These are phyloP conservation scores for Talaromyces albobiverticillius DNA, from an alignment of 2,329 filamentous ascomycete species.

Conservation along the genomic window DNA sequence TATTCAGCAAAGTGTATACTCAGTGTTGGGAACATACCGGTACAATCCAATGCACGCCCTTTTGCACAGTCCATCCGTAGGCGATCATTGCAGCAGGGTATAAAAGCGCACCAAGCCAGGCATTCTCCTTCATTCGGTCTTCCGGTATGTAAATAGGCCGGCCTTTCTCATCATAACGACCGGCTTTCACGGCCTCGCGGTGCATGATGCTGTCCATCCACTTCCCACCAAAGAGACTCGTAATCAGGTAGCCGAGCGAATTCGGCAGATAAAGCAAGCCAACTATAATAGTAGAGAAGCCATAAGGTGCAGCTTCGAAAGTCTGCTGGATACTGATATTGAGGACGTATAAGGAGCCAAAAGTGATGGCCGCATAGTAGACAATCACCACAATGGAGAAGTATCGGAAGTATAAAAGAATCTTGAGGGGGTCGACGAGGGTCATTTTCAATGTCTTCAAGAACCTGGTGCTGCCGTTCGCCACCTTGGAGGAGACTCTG, in stretches of 20 bases:
- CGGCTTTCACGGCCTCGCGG: constrained; percentile 67
- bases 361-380: constrained; percentile 70
- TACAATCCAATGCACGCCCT: constrained; percentile 62
- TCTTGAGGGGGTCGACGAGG: constrained; percentile 69
- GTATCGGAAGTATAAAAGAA: constrained; percentile 70
- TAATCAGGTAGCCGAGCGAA: constrained; percentile 68
- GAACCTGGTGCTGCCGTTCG: constrained; percentile 56
- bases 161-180: constrained; percentile 65
- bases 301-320: constrained; percentile 66
- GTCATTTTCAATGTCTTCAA: constrained; percentile 56
- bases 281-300: constrained; percentile 64
- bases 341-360: constrained; percentile 70
- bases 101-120: constrained; percentile 68
- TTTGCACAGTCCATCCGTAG: constrained; percentile 72
- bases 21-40: too few species aligned
- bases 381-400: constrained; percentile 72
- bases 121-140: constrained; percentile 79
- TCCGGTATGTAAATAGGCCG: constrained; percentile 69
- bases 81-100: constrained; percentile 69
- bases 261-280: constrained; percentile 76
- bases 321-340: constrained; percentile 74
- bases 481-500: constrained; percentile 63
- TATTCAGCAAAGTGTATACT: too few species aligned
- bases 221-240: constrained; percentile 66
- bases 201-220: constrained; percentile 84